These are phyloP conservation scores for Medicago ruthenica DNA, from an alignment of 306 rosid genomes.

Conservation along the genomic window DNA sequence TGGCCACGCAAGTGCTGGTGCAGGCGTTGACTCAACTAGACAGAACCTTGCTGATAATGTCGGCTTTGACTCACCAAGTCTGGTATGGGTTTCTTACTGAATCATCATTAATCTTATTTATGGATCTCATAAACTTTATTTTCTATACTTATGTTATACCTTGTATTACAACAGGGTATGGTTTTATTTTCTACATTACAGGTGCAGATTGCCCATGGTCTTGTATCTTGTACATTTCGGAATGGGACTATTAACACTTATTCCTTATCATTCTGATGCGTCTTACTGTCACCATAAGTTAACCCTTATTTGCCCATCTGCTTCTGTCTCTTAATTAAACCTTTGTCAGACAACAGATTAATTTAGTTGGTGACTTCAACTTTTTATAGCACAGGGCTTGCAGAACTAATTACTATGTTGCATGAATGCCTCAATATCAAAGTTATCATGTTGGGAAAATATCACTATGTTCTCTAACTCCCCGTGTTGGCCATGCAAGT, in stretches of 20 bases:
- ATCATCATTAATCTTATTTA: constrained; percentile 2
- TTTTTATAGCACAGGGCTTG: constrained; percentile 81
- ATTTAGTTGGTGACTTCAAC: background rate
- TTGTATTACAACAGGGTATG: constrained; percentile 66
- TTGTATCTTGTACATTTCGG: constrained; percentile 96
- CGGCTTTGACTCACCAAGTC: constrained; percentile 97
- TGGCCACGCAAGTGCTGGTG: constrained; percentile 98
- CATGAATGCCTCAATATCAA: constrained; percentile 98
- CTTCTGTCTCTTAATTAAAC: background rate
- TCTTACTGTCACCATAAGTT: constrained; percentile 86
- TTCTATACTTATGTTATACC: constrained; percentile 18
- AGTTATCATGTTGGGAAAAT: constrained; percentile 81
- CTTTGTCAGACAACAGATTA: background rate
- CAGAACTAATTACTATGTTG: constrained; percentile 77
- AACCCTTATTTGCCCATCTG: background rate
- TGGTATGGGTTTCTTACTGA: constrained; percentile 60
- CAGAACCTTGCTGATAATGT: constrained; percentile 99
- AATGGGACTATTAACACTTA: constrained; percentile 90
- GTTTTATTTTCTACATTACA: constrained; percentile 64
- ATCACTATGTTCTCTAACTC: constrained; percentile 93
- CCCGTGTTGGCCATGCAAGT: constrained; percentile 99
- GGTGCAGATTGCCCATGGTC: constrained; percentile 99
- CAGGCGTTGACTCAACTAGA: constrained; percentile 98
- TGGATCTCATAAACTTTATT: background rate
- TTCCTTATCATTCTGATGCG: constrained; percentile 97